Conservation (phyloP, 148 eudicot species). For the Silene uniflora region DNA sequence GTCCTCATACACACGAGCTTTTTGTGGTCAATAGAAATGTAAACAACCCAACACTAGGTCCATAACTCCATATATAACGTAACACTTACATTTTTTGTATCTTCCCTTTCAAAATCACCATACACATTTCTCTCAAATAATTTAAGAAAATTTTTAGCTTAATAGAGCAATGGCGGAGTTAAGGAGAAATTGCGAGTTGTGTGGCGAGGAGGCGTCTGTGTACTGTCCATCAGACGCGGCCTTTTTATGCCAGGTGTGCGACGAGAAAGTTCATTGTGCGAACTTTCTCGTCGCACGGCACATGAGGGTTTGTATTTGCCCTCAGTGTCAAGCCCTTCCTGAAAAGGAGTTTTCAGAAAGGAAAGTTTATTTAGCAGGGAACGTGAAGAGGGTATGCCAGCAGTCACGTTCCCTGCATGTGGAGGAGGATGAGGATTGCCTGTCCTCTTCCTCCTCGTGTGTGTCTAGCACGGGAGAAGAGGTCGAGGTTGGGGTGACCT, state of each 20-base stretch:
- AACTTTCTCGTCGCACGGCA: constrained; percentile 82
- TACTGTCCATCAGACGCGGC: constrained; percentile 61
- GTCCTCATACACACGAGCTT: constrained; percentile 24
- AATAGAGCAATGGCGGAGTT: constrained; percentile 9
- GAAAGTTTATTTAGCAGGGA: not conserved
- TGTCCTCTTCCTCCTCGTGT: constrained; percentile 25
- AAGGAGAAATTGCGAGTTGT: constrained; percentile 40
- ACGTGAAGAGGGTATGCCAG: constrained; percentile 25
- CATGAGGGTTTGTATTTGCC: constrained; percentile 35
- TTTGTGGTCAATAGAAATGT: constrained; percentile 20
- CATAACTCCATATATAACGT: not conserved
- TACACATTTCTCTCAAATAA: not conserved
- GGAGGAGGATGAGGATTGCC: constrained; percentile 13
- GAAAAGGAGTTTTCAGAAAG: constrained; percentile 31
- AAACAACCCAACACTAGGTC: not conserved
- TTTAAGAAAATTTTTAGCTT: too few species aligned
- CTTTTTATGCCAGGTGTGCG: constrained; percentile 46
- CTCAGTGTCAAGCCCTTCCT: constrained; percentile 25
- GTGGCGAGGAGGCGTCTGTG: constrained; percentile 34
- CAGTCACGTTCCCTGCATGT: constrained; percentile 27
- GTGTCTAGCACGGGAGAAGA: constrained; percentile 31
- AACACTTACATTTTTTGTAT: not conserved
- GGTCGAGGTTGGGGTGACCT: constrained; percentile 1
- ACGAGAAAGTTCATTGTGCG: constrained; percentile 48
- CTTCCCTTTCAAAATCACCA: not conserved